Evolutionary conservation across 2,329 filamentous ascomycete genomes (phyloP), one percentile per base, ranked within the genome.

Genomic region (Claviceps quebecensis): DNA sequence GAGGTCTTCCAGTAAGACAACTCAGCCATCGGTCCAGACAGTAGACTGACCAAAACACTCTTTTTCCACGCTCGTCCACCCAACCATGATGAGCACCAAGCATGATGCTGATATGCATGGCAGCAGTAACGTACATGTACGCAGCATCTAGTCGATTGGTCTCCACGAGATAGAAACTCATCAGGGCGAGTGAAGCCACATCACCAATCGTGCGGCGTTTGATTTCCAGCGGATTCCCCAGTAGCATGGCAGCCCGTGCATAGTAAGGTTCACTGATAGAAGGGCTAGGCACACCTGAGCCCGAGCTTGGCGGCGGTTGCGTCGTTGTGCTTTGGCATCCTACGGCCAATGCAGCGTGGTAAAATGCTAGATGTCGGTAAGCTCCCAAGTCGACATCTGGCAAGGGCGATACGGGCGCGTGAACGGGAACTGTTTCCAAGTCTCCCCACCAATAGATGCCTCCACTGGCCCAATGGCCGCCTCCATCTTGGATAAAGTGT

Each of bases 31-130:
- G 65, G 55, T 76, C 73, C 14, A 77, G 59, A n/a, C 72, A 66
- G 52, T 74, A 76, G 2, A 76, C 63, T 0, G 73, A 76, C 74
- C 74, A 77, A 51, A 77, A 76, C 5, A 72, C 63, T 38, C 74
- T 63, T 55, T 71, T 74, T 1, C 67, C 68, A 22, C 59, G 59
- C 56, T 76, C 73, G 43, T 73, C 66, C 3, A 66, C 61, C 56
- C 64, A 67, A 3, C 70, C 71, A 14, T 67, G 61, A 54, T 76
- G 70, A 1, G 72, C 64, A n/a, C 74, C 74, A 37, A 72, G 69
- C 63, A 71, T 70, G 46, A 75, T 67, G 45, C 69, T 69, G 36
- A 74, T 68, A 43, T 72, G 69, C 64, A 74, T 73, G 29, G 72
- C 73, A 14, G 69, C 66, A 43, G 68, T 67, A 29, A 75, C 61